Base-by-base conservation (phyloP, 148 eudicot species). In the Vaccinium macrocarpon region DNA sequence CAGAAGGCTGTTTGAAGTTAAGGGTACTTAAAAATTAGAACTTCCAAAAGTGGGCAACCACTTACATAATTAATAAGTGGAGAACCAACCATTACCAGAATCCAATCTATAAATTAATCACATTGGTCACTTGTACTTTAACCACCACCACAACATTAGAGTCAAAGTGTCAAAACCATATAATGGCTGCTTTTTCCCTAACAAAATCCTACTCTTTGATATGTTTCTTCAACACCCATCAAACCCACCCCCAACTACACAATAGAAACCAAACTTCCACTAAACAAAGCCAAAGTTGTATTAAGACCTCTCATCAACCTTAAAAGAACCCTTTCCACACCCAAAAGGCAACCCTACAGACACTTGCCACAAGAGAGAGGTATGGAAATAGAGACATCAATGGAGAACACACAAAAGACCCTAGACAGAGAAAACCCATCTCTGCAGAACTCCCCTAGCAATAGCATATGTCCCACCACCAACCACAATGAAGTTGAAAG, bases 221-320 rank as follows among this genome's bases (percentile, higher is more conserved):
- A 8, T 79, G 62, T 56, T 78, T 32, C 80, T 78, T 35, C 81
- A 52, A 78, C 64, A 53, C 64, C 80, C 59, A 25, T 77, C 80
- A 53, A 53, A 55, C 68, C 82, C 70, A 56, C 81, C 29, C 48
- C 46, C 61, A 79, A 42, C 59, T 55, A 21, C 21, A 59, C 72
- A 80, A 59, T 12, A 38, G 1, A 38, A 42, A 52, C 82, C 82
- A 59, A 80, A 8, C 71, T 80, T 80, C 52, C 72, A 80, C 72
- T 61, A 10, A 42, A 80, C 72, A 46, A 80, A 59, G 38, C 25
- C 82, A 59, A 51, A 38, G 25, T 27, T 49, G 62, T 78, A 15
- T 78, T 62, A 52, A 46, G 35, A 50, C n/a, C 55, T 48, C 79
- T 15, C 81, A 1, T 9, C 10, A n/a, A 52, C 48, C 82, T 49